Conservation (phyloP, 768 basidiomycete species). For the Rickenella mellea region DNA sequence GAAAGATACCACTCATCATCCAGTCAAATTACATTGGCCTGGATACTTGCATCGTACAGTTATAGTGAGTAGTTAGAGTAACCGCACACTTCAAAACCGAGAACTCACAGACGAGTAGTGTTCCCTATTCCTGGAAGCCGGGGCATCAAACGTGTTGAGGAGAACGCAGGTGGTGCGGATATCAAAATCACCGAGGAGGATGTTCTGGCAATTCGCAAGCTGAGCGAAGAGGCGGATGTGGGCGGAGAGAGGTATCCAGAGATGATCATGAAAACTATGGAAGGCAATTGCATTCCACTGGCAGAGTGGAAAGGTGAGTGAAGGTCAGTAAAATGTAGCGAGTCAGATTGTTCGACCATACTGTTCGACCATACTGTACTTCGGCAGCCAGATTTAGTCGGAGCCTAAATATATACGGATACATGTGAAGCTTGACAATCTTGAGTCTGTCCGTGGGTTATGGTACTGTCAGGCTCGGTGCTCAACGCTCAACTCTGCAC, state of each 20-base stretch:
- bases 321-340: too few species aligned
- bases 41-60: slow-evolving; percentile 23
- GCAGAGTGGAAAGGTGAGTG: slow-evolving; percentile 1
- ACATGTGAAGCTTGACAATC: too few species aligned
- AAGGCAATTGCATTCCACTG: neutral
- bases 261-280: neutral
- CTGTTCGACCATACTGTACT: too few species aligned
- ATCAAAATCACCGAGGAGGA: slow-evolving; percentile 16
- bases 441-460: too few species aligned
- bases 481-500: too few species aligned
- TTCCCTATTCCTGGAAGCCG: neutral
- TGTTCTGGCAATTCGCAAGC: slow-evolving; percentile 13
- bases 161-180: slow-evolving; percentile 17
- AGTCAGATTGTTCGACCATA: too few species aligned
- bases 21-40: slow-evolving; percentile 22
- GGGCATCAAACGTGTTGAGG: slow-evolving; percentile 11
- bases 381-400: too few species aligned
- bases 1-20: slow-evolving; percentile 7
- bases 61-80: too few species aligned
- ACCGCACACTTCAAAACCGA: neutral
- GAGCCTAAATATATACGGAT: too few species aligned
- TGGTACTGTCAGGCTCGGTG: too few species aligned
- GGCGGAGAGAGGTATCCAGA: slow-evolving; percentile 10
- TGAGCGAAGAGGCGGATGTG: slow-evolving; percentile 7
- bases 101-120: too few species aligned